Conservation (phyloP, 2,329 filamentous ascomycete species). For the Camillea tinctor region DNA sequence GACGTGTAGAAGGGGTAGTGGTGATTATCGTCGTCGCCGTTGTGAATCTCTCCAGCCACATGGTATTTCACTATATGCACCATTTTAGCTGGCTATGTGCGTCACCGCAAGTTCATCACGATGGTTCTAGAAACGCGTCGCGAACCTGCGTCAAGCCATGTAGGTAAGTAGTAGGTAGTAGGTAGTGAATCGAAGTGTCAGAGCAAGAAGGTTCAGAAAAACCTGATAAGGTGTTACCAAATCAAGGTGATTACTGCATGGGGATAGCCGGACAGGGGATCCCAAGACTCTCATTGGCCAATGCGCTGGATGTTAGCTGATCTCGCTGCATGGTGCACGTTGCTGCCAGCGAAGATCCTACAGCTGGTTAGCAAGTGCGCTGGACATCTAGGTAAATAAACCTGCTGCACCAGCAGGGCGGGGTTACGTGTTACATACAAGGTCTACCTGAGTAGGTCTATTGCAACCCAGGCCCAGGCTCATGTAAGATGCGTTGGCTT, state of each 20-base stretch:
- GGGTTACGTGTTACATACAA: not conserved
- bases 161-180: no score
- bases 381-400: not conserved
- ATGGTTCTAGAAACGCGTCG: not conserved
- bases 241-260: conserved; percentile 16
- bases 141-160: not conserved
- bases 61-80: no score
- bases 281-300: conserved; percentile 11
- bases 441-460: no score
- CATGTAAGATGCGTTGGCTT: not conserved
- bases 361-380: not conserved
- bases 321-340: not conserved
- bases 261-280: conserved; percentile 9
- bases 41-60: not conserved
- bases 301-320: not conserved
- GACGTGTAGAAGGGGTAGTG: no score
- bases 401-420: not conserved
- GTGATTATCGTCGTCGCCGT: not conserved
- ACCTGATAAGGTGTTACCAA: conserved; percentile 7
- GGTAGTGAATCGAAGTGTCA: not conserved
- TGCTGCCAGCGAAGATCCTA: not conserved
- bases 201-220: not conserved
- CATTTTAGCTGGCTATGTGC: not conserved
- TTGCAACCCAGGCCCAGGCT: not conserved
- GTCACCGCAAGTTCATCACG: not conserved